These are phyloP conservation scores for Starmera stellimalicola DNA, from an alignment of 1,139 yeast species.

Conservation along the genomic window DNA sequence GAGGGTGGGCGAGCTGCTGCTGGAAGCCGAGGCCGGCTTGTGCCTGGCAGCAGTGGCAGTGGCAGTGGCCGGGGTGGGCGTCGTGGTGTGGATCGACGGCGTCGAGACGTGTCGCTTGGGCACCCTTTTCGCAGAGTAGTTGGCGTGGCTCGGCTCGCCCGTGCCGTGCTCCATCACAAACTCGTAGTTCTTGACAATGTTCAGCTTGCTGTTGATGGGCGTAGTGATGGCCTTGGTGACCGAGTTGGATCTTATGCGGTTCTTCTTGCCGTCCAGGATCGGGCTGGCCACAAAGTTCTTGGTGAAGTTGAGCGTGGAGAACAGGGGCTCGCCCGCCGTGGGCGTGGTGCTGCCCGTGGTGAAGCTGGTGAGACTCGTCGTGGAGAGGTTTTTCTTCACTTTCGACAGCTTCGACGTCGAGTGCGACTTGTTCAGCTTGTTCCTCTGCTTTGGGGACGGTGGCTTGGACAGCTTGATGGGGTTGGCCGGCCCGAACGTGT, in stretches of 20 bases:
- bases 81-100: conserved; percentile 2
- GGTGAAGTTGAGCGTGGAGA: conserved; percentile 17
- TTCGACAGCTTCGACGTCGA: conserved; percentile 15
- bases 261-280: not conserved
- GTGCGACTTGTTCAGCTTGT: conserved; percentile 10
- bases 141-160: not conserved
- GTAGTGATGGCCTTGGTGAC: not conserved
- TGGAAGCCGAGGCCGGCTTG: conserved; percentile 2
- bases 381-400: conserved; percentile 10
- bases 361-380: conserved; percentile 1
- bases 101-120: not conserved
- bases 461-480: conserved; percentile 1
- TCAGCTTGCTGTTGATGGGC: conserved; percentile 4
- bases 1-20: not conserved
- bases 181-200: conserved; percentile 14
- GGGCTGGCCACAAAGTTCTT: conserved; percentile 3
- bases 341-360: conserved; percentile 2
- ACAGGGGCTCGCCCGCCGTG: conserved; percentile 8
- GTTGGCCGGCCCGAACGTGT: not conserved
- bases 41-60: no score
- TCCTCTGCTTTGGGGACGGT: not conserved
- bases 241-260: not conserved
- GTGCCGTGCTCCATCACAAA: conserved; percentile 16
- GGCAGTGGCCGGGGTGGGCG: conserved; percentile 13
- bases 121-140: not conserved